These are phyloP conservation scores for Marasmius sp. DNA, from an alignment of 1,284 basidiomycete genomes.

Conservation along the genomic window DNA sequence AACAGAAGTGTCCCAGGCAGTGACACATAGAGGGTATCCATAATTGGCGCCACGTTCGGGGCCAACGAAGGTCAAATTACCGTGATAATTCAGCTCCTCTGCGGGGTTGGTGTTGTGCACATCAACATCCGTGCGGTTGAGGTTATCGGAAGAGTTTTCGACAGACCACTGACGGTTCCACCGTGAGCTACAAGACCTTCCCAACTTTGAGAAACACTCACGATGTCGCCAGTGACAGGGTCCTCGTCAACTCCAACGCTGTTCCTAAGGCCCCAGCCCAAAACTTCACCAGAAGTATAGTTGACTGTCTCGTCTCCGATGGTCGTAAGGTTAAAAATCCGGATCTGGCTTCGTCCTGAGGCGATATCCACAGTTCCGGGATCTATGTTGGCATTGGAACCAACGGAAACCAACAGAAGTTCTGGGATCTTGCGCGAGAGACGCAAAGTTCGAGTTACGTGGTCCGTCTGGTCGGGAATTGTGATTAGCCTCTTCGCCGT, in stretches of 20 bases:
- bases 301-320: not conserved
- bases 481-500: not conserved
- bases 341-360: not conserved
- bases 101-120: slow-evolving; percentile 5
- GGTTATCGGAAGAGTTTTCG: slow-evolving; percentile 1
- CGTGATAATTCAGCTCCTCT: slow-evolving; percentile 1
- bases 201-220: not conserved
- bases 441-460: not conserved
- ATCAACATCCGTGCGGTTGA: not conserved
- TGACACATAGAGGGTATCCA: slow-evolving; percentile 3
- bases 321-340: not conserved
- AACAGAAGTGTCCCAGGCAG: not conserved
- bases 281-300: not conserved
- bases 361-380: not conserved
- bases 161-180: not conserved
- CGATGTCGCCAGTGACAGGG: not conserved
- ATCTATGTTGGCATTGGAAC: slow-evolving; percentile 1
- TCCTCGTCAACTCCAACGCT: not conserved
- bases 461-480: not conserved
- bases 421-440: not conserved
- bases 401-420: not conserved
- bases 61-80: not conserved
- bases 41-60: not conserved
- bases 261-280: not conserved
- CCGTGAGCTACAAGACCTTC: not conserved